phyloP scores from a whole-genome alignment of 2,329 filamentous ascomycete species.

The Penicillium sp. region DNA sequence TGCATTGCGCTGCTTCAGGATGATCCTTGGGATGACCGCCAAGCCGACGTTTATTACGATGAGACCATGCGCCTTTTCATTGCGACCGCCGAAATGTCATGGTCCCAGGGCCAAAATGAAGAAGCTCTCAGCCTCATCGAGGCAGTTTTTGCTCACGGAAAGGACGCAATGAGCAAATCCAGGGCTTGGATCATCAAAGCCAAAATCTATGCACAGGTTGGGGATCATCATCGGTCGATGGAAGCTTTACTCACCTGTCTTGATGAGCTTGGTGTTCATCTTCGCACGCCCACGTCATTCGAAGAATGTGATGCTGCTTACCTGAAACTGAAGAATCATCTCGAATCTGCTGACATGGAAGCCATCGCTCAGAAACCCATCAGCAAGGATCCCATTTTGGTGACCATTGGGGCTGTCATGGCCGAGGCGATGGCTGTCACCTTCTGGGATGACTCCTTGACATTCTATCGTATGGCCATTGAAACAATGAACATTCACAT shows the following conservation, averaged over 20 bases:
- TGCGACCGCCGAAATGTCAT: slow-evolving; percentile 78
- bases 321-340: slow-evolving; percentile 61
- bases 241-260: slow-evolving; percentile 72
- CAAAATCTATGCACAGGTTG: slow-evolving; percentile 73
- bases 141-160: slow-evolving; percentile 71
- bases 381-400: slow-evolving; percentile 47
- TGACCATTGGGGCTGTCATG: slow-evolving; percentile 58
- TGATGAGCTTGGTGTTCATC: slow-evolving; percentile 66
- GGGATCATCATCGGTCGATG: slow-evolving; percentile 72
- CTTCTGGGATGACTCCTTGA: slow-evolving; percentile 63
- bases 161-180: slow-evolving; percentile 75
- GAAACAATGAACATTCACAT: slow-evolving; percentile 61
- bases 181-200: slow-evolving; percentile 83
- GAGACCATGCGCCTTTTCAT: slow-evolving; percentile 82
- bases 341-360: slow-evolving; percentile 61
- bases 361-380: slow-evolving; percentile 44
- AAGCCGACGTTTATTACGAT: slow-evolving; percentile 76
- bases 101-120: slow-evolving; percentile 73
- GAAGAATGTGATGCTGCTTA: slow-evolving; percentile 80
- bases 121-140: slow-evolving; percentile 70
- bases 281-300: slow-evolving; percentile 69
- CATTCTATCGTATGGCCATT: slow-evolving; percentile 64
- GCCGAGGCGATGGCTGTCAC: slow-evolving; percentile 61
- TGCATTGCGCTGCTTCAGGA: slow-evolving; percentile 79
- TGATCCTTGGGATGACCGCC: slow-evolving; percentile 72